These are phyloP conservation scores for Echium plantagineum DNA, from an alignment of 257 asterid genomes.

Conservation along the genomic window DNA sequence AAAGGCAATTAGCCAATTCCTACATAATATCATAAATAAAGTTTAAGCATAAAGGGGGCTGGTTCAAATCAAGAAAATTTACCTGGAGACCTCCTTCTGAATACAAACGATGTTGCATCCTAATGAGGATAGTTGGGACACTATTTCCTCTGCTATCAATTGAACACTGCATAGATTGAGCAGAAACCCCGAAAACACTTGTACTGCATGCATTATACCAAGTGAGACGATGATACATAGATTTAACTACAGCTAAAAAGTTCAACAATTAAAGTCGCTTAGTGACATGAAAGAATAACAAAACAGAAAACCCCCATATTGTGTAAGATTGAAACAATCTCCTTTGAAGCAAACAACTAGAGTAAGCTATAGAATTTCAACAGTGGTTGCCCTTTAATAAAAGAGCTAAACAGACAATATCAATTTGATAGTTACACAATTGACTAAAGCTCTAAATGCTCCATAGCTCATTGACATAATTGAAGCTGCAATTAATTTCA, in stretches of 20 bases:
- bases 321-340: not conserved
- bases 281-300: not conserved
- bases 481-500: too few species aligned
- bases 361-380: not conserved
- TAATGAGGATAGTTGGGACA: conserved; percentile 66
- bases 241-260: not conserved
- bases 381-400: too few species aligned
- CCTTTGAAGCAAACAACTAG: not conserved
- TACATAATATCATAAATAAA: not conserved
- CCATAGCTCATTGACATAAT: too few species aligned
- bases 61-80: conserved; percentile 6
- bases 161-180: conserved; percentile 82
- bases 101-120: conserved; percentile 61
- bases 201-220: conserved; percentile 29
- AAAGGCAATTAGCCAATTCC: not conserved
- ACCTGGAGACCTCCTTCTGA: conserved; percentile 72
- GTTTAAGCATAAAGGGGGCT: not conserved
- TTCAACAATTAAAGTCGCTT: not conserved
- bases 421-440: too few species aligned
- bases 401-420: too few species aligned
- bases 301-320: not conserved
- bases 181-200: conserved; percentile 78
- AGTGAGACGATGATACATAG: not conserved
- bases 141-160: conserved; percentile 68
- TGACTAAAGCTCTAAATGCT: too few species aligned